Conservation (phyloP, 2,329 filamentous ascomycete genomes). For the Aschersonia sp. region DNA sequence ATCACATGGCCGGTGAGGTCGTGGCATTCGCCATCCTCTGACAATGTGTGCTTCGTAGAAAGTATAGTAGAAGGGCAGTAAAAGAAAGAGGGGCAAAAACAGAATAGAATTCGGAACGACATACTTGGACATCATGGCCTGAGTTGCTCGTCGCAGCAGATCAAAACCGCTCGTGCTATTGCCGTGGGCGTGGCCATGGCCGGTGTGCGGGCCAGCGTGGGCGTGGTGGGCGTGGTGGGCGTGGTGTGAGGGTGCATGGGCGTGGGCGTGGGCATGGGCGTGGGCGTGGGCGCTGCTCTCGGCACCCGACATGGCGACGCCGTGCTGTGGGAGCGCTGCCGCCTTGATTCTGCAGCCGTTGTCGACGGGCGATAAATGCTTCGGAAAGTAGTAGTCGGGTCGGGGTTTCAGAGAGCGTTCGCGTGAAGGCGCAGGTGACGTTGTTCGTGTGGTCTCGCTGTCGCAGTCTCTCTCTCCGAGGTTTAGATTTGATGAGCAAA, state of each 20-base stretch:
- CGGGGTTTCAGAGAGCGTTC: too few relatives aligned
- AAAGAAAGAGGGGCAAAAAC: not conserved
- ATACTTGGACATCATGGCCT: conserved; percentile 50
- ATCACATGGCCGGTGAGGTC: too few relatives aligned
- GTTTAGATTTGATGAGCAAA: too few relatives aligned
- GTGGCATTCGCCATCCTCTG: too few relatives aligned
- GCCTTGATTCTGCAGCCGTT: not conserved
- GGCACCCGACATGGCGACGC: conserved; percentile 32
- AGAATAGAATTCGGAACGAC: conserved; percentile 11
- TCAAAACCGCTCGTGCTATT: conserved; percentile 33
- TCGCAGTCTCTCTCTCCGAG: too few relatives aligned
- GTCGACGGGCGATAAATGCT: not conserved
- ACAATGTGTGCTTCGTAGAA: too few relatives aligned
- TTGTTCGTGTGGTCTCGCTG: too few relatives aligned
- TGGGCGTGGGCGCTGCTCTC: conserved; percentile 20
- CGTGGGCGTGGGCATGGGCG: conserved; percentile 1
- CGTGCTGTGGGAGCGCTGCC: not conserved
- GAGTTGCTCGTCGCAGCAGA: conserved; percentile 44
- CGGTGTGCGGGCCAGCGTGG: not conserved
- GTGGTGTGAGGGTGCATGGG: not conserved
- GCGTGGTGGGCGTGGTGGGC: conserved; percentile 7
- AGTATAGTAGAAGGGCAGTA: not conserved
- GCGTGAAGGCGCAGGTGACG: too few relatives aligned
- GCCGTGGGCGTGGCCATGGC: conserved; percentile 4
- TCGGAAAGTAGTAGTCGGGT: too few relatives aligned